A percentile compares a stretch with the other conserved stretches of the same genome.
These are phyloP conservation scores for Hemileia vastatrix DNA, from an alignment of 1,284 basidiomycete genomes.

Conservation along the genomic window DNA sequence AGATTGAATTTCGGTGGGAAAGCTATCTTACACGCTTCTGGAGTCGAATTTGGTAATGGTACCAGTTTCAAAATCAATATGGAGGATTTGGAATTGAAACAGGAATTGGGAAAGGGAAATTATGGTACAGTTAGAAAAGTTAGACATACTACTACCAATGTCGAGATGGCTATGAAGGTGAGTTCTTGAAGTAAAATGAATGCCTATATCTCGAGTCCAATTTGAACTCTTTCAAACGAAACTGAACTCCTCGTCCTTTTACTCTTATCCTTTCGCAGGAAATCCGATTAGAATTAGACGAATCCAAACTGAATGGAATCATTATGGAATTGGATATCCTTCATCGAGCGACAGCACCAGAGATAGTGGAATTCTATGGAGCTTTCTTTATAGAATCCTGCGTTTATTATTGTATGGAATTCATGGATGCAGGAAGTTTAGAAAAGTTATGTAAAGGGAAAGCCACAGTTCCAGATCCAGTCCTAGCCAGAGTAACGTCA, in stretches of 20 bases:
- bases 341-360: constrained; percentile 38
- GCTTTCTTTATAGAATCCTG: constrained; percentile 44
- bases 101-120: constrained; percentile 42
- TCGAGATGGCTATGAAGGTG: constrained; percentile 43
- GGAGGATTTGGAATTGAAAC: constrained; percentile 41
- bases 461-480: constrained; percentile 35
- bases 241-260: neutral
- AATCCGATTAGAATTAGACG: constrained; percentile 43
- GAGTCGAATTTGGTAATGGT: constrained; percentile 43
- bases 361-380: constrained; percentile 45
- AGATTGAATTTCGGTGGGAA: constrained; percentile 43
- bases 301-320: constrained; percentile 44
- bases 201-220: too few relatives aligned
- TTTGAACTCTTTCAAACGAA: neutral
- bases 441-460: constrained; percentile 33
- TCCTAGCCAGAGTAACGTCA: constrained; percentile 37
- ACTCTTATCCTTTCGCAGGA: constrained; percentile 25
- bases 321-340: constrained; percentile 45
- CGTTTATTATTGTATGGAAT: constrained; percentile 45
- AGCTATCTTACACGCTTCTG: constrained; percentile 39
- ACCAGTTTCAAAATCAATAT: constrained; percentile 44
- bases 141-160: constrained; percentile 38
- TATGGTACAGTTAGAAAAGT: constrained; percentile 42
- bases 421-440: constrained; percentile 40
- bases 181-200: neutral